Evolutionary conservation across 1,284 basidiomycete genomes (phyloP), one percentile per base, ranked within the genome.

Genomic region (Anthracocystis panici-leucophaei): DNA sequence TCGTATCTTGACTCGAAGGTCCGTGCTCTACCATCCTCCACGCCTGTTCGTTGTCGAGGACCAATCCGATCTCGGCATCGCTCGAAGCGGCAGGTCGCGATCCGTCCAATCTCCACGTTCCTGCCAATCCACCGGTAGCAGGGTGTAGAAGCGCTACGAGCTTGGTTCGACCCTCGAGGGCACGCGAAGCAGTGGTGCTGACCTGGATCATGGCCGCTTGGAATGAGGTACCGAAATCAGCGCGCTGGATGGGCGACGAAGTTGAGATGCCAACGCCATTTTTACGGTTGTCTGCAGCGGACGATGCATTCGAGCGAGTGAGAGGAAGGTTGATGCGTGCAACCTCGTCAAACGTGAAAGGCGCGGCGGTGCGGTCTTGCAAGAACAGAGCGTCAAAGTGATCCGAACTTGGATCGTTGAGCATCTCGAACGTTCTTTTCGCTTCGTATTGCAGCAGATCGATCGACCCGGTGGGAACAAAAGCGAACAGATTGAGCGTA

Each of bases 351-450:
- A 86, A 87, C 0, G 78, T 79, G 60, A 81, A 82, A 8, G 75
- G 63, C 1, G 81, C 73, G 2, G 78, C 77, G 0, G 79, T 79
- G 27, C 82, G 65, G 25, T 82, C 78, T 27, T 73, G 90, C 74
- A 93, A 86, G 83, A 97, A 93, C 18, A 91, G 88, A 21, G 90
- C 88, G 9, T 90, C 88, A 81, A 97, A 98, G 2, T 91, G 89
- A 76, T 93, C 91, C 4, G 86, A 86, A 10, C 83, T 84, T 7
- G 72, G 57, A 42, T 83, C 84, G 59, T 79, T 75, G 50, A 85
- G 73, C 73, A 85, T 79, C 35, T 72, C 74, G 53, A 85, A 70
- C 2, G 82, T 79, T 41, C 72, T 62, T 29, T 50, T 64, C 2
- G 84, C 84, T 51, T 85, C 84, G 53, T 57, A 50, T 82, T 88